Base-by-base conservation (phyloP, 2,329 filamentous ascomycete species). In the Penicillium sp. region DNA sequence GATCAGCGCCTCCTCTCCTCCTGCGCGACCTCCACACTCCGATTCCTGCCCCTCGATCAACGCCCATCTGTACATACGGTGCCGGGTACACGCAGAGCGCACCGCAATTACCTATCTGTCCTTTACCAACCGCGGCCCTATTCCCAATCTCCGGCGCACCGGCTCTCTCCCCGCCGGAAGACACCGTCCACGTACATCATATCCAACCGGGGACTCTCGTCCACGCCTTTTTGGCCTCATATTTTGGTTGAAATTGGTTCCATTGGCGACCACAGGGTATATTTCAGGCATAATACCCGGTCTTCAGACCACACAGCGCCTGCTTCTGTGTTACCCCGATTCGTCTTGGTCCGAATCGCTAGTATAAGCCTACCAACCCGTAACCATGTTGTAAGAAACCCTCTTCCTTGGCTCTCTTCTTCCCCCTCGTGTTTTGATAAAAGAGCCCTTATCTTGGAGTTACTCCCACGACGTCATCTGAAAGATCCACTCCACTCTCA, bases 371-470 rank as follows among this genome's bases (percentile, higher is more conserved):
- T 38, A 61, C 43, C 51, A 43, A 47, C 37, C 41, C 41, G 58
- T 39, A 53, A 59, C 34, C 58, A 70, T 70, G 68, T 70, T 70
- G 68, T 70, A 61, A 69, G 68, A 52, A 54, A 47, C 28, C 11
- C 34, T 15, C 48, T 22, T 53, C 39, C 38, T 41, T 39, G 15
- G 20, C 37, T 34, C 38, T 35, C 12, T 38, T 12, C 22, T 52
- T 17, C 28, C 17, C 17, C 43, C 31, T 28, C 11, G 22, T 39
- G 34, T 20, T n/a, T 20, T 34, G 4, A n/a, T 31, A 10, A 39
- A 11, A 25, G 31, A 39, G 31, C 17, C n/a, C 10, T 49, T 12
- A 25, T 8, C 35, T 51, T 38, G 34, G 20, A 25, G 11, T 20
- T 45, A 52, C 48, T 25, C 56, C 38, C 39, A 53, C 22, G 15